Percentiles rank a stretch among this genome's conserved stretches.
phyloP scores from a whole-genome alignment of 169 alveolate species.

The Theileria equi region DNA sequence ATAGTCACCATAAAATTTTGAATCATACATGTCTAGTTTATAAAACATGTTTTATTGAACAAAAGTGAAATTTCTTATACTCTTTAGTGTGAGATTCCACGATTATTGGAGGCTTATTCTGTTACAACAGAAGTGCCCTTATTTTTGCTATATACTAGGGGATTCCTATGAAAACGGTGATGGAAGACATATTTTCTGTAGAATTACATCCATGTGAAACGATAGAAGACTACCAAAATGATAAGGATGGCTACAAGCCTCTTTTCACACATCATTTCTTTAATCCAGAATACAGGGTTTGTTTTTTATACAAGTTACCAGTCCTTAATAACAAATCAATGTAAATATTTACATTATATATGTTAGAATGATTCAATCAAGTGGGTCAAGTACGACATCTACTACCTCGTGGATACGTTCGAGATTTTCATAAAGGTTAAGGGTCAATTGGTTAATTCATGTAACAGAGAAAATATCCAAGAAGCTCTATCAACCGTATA shows the following conservation, averaged over 20 bases:
- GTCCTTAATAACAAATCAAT: neutral
- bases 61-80: neutral
- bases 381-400: constrained; percentile 26
- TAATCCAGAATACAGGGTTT: constrained; percentile 38
- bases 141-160: neutral
- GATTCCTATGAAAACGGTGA: neutral
- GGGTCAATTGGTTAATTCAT: constrained; percentile 13
- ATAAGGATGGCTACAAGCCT: constrained; percentile 56
- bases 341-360: neutral
- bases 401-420: constrained; percentile 23
- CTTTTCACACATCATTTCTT: constrained; percentile 67
- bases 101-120: too few relatives aligned
- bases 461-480: constrained; percentile 8
- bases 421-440: constrained; percentile 23
- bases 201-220: constrained; percentile 66
- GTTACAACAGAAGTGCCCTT: neutral
- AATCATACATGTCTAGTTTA: neutral
- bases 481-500: constrained; percentile 5
- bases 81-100: neutral
- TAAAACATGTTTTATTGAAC: neutral
- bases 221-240: constrained; percentile 42
- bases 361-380: constrained; percentile 11
- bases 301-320: constrained; percentile 29
- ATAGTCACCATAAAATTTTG: too few relatives aligned
- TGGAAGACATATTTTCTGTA: constrained; percentile 21